Percentiles rank a stretch among this genome's conserved stretches.
These are phyloP conservation scores for Trichophyton benhamiae DNA, from an alignment of 2,329 filamentous ascomycete species.

Conservation along the genomic window DNA sequence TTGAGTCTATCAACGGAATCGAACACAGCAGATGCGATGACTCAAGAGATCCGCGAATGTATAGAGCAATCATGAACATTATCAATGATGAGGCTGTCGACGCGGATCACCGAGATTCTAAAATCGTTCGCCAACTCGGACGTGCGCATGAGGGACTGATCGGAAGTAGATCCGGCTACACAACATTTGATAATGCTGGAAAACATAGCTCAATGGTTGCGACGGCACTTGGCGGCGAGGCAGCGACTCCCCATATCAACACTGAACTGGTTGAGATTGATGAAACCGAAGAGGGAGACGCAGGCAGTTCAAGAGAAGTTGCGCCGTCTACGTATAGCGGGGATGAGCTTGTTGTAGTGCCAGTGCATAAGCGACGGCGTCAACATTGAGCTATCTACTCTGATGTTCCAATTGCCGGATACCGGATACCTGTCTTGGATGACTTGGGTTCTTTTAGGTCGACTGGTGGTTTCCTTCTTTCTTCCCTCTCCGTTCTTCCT, in stretches of 20 bases:
- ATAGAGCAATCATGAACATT: conserved; percentile 35
- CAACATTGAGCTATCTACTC: background rate
- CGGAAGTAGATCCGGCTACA: conserved; percentile 10
- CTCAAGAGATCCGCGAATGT: conserved; percentile 35
- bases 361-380: background rate
- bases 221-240: conserved; percentile 20
- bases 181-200: conserved; percentile 22
- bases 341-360: background rate
- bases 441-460: too few species aligned
- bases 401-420: background rate
- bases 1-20: conserved; percentile 43
- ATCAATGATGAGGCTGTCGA: conserved; percentile 27
- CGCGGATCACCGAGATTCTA: conserved; percentile 19
- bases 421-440: background rate
- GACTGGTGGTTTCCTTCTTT: background rate
- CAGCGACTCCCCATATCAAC: background rate
- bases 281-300: background rate
- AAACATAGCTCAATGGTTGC: conserved; percentile 32
- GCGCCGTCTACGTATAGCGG: background rate
- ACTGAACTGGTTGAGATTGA: background rate
- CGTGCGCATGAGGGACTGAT: conserved; percentile 16
- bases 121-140: conserved; percentile 20
- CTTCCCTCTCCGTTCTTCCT: background rate
- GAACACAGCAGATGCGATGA: conserved; percentile 39
- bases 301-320: background rate